Evolutionary conservation across 78 protist species (phyloP), one percentile per base, ranked within the genome.

Genomic region (Dictyostelium firmibasis): DNA sequence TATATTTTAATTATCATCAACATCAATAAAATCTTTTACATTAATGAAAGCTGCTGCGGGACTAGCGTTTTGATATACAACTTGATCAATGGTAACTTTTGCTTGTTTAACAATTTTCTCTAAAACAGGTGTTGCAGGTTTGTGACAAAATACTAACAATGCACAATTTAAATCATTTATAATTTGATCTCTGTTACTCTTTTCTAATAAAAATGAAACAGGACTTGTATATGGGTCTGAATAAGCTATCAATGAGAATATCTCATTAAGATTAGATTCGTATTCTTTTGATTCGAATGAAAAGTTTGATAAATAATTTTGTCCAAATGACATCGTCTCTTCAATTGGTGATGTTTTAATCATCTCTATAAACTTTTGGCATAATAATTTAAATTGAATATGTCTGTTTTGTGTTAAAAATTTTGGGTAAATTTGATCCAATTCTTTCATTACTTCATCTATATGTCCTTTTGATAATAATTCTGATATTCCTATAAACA

Each of bases 201-300:
- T 11, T 9, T 84, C 36, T 69, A 96, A 70, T 13, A 96, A 14
- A 78, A 82, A 27, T 8, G 93, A 75, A n/a, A 94, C 67, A 7
- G 96, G 95, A 25, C 94, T 78, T 70, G 57, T 10, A 11, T 31
- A 69, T 25, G 97, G 97, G 16, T 96, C 96, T 11, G 84, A 78
- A 74, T 94, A 96, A 1, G 97, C 96, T 31, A 96, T 84, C 29
- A 96, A 69, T 33, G 91, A 47, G 27, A 96, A 96, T 31, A 93
- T 87, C 43, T 94, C 94, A 23, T 57, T 47, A 14, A 92, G 25
- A 35, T 67, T 53, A 4, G 27, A 20, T 74, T 67, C 96, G 44
- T 67, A 74, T 44, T 78, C 93, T 16, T 18, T 43, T 5, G 86
- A 85, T 23, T 57, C 67, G 0, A 25, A 4, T 50, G 67, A 13